Percentiles rank a stretch among this genome's conserved stretches.
phyloP scores from a whole-genome alignment of 169 alveolate species.

The Plasmodium cynomolgi region DNA sequence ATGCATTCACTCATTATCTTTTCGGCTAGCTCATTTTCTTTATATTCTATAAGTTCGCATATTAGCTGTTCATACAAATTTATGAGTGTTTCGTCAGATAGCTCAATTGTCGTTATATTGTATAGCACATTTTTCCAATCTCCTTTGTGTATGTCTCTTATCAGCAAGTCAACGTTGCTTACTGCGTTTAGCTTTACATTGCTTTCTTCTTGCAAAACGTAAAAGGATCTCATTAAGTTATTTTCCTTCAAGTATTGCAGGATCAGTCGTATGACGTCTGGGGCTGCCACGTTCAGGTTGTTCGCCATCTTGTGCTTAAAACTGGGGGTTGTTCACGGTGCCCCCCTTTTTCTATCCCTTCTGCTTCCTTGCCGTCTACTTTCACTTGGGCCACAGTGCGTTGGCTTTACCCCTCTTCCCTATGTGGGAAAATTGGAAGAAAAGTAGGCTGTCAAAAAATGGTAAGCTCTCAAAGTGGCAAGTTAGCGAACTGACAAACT shows the following conservation, averaged over 20 bases:
- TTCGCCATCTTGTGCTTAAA: conserved; percentile 14
- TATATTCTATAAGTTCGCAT: conserved; percentile 82
- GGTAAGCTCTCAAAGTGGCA: not conserved
- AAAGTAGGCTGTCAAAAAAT: not conserved
- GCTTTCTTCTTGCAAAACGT: conserved; percentile 84
- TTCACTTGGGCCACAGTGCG: not conserved
- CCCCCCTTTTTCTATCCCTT: not conserved
- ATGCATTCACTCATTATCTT: conserved; percentile 64
- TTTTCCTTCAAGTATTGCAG: conserved; percentile 85
- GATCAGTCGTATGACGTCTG: conserved; percentile 76
- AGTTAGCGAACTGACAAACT: not conserved
- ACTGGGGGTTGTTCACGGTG: not conserved
- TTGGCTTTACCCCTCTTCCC: not conserved
- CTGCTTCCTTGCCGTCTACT: not conserved
- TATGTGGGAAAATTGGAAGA: not conserved
- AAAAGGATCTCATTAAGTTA: conserved; percentile 77
- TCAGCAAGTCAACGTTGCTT: conserved; percentile 80
- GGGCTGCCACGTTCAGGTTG: conserved; percentile 36
- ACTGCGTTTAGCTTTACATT: conserved; percentile 81
- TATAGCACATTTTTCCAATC: conserved; percentile 84
- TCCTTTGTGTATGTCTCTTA: conserved; percentile 84
- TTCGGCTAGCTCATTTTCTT: conserved; percentile 80
- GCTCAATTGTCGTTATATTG: conserved; percentile 80
- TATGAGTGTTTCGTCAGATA: conserved; percentile 81
- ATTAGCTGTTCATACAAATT: conserved; percentile 84